phyloP scores from a whole-genome alignment of 73 alveolate species.

The Uronychia binucleata region DNA sequence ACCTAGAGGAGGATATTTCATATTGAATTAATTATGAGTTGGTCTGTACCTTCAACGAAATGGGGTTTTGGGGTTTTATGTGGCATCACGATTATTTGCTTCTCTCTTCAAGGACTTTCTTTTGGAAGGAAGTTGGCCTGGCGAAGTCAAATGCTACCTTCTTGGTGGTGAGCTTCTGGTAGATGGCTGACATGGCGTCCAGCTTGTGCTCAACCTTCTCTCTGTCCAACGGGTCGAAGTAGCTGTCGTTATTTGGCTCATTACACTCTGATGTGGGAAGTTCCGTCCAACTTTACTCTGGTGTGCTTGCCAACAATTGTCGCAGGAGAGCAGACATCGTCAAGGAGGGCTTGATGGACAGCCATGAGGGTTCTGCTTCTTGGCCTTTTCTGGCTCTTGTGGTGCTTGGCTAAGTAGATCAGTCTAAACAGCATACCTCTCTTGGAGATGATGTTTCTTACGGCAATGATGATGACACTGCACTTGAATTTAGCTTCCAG shows the following conservation, averaged over 20 bases:
- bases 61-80: too few species aligned
- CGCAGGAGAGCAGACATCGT: conserved; percentile 78
- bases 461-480: conserved; percentile 61
- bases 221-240: conserved; percentile 75
- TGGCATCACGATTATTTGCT: conserved; percentile 39
- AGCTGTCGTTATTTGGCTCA: neutral
- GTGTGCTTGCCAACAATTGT: conserved; percentile 70
- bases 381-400: conserved; percentile 68
- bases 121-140: conserved; percentile 66
- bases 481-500: conserved; percentile 69
- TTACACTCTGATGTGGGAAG: conserved; percentile 50
- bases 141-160: conserved; percentile 79
- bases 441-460: conserved; percentile 66
- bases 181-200: conserved; percentile 81
- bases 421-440: conserved; percentile 40
- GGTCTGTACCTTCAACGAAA: too few species aligned
- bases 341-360: conserved; percentile 87
- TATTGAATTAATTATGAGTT: too few species aligned
- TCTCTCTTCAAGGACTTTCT: conserved; percentile 49
- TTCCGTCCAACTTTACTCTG: conserved; percentile 71
- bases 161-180: conserved; percentile 86
- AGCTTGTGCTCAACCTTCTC: conserved; percentile 85
- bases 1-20: too few species aligned
- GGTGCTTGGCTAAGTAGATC: conserved; percentile 38
- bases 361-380: conserved; percentile 84